Evolutionary conservation across 2,329 filamentous ascomycete species (phyloP).

Genomic region (Daldinia sp.): DNA sequence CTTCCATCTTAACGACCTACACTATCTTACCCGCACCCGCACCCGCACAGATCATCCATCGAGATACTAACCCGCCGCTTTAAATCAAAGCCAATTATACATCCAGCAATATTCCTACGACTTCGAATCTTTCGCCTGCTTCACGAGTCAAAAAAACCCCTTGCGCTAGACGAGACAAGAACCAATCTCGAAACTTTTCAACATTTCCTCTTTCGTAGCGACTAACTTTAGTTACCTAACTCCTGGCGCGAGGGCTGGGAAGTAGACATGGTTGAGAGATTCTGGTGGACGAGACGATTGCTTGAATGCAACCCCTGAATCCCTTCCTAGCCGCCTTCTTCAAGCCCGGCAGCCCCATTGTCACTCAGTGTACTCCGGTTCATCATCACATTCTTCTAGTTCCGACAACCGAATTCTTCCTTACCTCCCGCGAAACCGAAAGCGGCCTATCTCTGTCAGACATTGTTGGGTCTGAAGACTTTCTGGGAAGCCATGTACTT

Average conservation of each 20-base stretch:
- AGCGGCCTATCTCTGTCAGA: conserved; percentile 79
- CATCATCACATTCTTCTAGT: conserved; percentile 95
- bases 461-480: conserved; percentile 88
- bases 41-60: background rate
- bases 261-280: conserved; percentile 34
- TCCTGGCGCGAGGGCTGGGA: conserved; percentile 35
- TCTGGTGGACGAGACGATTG: conserved; percentile 54
- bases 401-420: conserved; percentile 89
- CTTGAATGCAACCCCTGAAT: conserved; percentile 95
- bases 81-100: background rate
- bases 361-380: conserved; percentile 87
- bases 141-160: conserved; percentile 9
- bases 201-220: background rate
- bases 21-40: background rate
- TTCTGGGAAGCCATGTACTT: conserved; percentile 95
- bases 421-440: conserved; percentile 88
- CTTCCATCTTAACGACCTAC: background rate
- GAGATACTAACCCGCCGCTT: background rate
- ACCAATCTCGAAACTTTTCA: conserved; percentile 1
- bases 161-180: background rate
- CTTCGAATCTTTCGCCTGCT: background rate
- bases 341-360: conserved; percentile 80
- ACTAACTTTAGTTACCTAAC: background rate
- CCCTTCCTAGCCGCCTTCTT: conserved; percentile 99
- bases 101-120: background rate